Evolutionary conservation across 805 yeast genomes (phyloP).

Genomic region (Hanseniaspora mollemarum): DNA sequence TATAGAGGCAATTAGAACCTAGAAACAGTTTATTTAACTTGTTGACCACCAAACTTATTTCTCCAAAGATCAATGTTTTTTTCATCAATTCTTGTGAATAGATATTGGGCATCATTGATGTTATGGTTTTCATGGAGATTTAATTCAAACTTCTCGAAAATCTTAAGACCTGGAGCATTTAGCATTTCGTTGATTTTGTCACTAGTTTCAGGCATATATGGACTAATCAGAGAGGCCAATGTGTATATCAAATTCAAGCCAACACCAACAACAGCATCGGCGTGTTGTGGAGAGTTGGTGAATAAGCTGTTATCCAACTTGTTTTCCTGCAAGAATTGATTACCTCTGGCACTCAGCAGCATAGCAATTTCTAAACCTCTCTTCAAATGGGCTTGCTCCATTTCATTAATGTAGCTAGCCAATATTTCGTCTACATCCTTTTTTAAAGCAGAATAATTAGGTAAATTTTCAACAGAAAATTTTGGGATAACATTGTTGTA

Average conservation of each 20-base stretch:
- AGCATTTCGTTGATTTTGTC: conserved; percentile 61
- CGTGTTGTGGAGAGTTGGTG: conserved; percentile 59
- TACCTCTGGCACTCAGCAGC: conserved; percentile 86
- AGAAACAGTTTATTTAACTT: conserved; percentile 24
- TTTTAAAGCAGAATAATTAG: conserved; percentile 37
- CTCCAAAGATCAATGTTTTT: conserved; percentile 82
- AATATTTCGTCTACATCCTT: conserved; percentile 55
- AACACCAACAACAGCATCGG: conserved; percentile 86
- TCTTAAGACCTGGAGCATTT: conserved; percentile 67
- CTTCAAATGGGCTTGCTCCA: conserved; percentile 74
- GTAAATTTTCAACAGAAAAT: conserved; percentile 40
- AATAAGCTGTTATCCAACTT: conserved; percentile 82
- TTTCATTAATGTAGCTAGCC: conserved; percentile 48
- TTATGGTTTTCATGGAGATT: conserved; percentile 69
- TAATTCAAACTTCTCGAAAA: conserved; percentile 63
- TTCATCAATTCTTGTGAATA: conserved; percentile 86
- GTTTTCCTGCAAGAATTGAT: conserved; percentile 89
- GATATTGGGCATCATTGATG: conserved; percentile 80
- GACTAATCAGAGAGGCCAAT: conserved; percentile 69
- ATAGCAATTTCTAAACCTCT: conserved; percentile 85
- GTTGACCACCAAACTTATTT: conserved; percentile 71
- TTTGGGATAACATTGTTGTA: conserved; percentile 82
- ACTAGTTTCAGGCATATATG: conserved; percentile 83
- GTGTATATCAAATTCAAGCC: conserved; percentile 81
- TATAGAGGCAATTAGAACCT: too few relatives aligned